Evolutionary conservation across 1,284 basidiomycete species (phyloP).

Genomic region (Moniliophthora roreri): DNA sequence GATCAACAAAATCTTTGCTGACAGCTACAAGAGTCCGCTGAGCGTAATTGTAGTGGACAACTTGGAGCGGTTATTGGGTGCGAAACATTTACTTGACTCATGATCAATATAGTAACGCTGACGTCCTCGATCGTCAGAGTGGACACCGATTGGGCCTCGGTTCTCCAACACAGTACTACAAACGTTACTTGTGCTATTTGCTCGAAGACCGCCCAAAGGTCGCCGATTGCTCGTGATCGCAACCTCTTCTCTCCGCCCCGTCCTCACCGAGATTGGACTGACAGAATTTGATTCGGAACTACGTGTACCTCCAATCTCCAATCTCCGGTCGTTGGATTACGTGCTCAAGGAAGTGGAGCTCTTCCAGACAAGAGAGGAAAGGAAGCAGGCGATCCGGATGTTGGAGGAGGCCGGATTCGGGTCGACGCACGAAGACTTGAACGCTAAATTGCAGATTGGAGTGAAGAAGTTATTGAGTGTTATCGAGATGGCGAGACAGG

Average conservation of each 20-base stretch:
- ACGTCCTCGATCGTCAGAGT: conserved; percentile 54
- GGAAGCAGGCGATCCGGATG: conserved; percentile 62
- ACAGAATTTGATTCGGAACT: conserved; percentile 91
- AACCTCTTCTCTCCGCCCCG: conserved; percentile 86
- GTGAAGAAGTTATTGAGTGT: conserved; percentile 93
- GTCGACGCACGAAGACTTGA: conserved; percentile 40
- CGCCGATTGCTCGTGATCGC: conserved; percentile 92
- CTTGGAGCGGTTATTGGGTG: conserved; percentile 86
- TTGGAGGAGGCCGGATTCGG: conserved; percentile 79
- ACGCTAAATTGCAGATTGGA: conserved; percentile 72
- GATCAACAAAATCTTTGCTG: conserved; percentile 92
- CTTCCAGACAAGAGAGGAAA: conserved; percentile 64
- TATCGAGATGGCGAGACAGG: conserved; percentile 97
- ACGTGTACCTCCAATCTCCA: conserved; percentile 81
- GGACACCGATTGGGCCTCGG: conserved; percentile 96
- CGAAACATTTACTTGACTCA: conserved; percentile 23
- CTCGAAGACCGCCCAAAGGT: conserved; percentile 91
- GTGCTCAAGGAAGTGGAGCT: conserved; percentile 86
- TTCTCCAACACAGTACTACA: conserved; percentile 97
- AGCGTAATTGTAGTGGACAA: conserved; percentile 98
- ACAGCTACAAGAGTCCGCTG: conserved; percentile 96
- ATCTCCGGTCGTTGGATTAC: conserved; percentile 70
- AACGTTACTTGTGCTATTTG: conserved; percentile 87
- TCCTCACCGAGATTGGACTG: conserved; percentile 90
- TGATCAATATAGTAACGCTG: neutral